Evolutionary conservation across 176 grass and related monocot genomes (phyloP).

Genomic region (Triticum monococcum): DNA sequence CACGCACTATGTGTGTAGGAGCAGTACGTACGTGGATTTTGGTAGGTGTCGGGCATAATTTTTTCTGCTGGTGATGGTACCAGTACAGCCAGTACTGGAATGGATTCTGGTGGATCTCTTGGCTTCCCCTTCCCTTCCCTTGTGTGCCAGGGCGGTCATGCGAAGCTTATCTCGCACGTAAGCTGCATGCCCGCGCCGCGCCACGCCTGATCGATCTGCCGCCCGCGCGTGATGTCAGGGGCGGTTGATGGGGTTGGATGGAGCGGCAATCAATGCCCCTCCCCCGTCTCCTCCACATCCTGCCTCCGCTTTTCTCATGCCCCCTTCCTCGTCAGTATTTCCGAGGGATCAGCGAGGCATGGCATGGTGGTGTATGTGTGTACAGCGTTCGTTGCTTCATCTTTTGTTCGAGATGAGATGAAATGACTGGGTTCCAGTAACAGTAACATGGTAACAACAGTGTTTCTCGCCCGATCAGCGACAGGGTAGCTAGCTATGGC

Average conservation of each 20-base stretch:
- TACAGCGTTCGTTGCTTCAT: neutral
- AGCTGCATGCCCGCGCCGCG: neutral
- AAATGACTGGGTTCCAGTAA: neutral
- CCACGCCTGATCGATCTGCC: neutral
- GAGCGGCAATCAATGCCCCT: slow-evolving; percentile 21
- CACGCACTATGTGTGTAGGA: too few relatives aligned
- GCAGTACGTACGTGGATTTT: neutral
- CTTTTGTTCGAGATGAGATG: neutral
- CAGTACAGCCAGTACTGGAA: too few relatives aligned
- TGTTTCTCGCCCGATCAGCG: neutral
- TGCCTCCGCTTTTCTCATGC: neutral
- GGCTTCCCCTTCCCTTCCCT: neutral
- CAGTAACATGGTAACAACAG: neutral
- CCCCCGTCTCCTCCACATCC: neutral
- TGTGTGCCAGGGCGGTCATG: neutral
- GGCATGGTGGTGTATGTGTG: too few relatives aligned
- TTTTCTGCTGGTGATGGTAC: neutral
- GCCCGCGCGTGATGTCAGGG: slow-evolving; percentile 35
- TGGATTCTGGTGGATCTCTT: too few relatives aligned
- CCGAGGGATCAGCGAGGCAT: too few relatives aligned
- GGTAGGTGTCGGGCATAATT: neutral
- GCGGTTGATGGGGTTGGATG: neutral
- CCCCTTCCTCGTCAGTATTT: neutral
- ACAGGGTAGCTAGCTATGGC: neutral
- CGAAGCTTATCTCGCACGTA: slow-evolving; percentile 13